Evolutionary conservation across 805 yeast species (phyloP), one percentile per base, ranked within the genome.

Genomic region (Naumovozyma baii): DNA sequence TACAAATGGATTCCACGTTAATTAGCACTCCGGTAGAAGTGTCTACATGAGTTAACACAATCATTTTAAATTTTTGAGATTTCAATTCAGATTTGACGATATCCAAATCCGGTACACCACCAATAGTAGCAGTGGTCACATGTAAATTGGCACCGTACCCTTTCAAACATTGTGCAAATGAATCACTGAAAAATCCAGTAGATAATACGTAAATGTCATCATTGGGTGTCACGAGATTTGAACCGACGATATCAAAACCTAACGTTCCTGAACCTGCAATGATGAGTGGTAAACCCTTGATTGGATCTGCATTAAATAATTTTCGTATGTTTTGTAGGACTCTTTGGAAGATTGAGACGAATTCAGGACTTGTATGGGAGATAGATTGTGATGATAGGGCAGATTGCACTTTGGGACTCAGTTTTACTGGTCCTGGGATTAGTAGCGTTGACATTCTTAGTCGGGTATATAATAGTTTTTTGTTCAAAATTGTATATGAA

Each of bases 21-120:
- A 79, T 68, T 31, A 87, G 74, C 32, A 90, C 95, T n/a, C 95
- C 94, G 28, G 96, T 86, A 2, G 96, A 86, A 34, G 97, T 92
- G 62, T 92, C 98, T 30, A 92, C 96, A 52, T 90, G 97, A 32
- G 96, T 90, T 53, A 88, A 73, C 36, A 95, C 85, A 51, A 90
- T 71, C 39, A 83, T 72, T 46, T 73, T 59, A 67, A 82, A 90
- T 44, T 67, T 62, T 38, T 70, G 68, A 7, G 61, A 40, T 42
- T 62, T 55, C 58, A 88, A 70, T 41, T 76, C 72, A 9, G 65
- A 57, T 56, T 78, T 81, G 33, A 88, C 65, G 36, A 66, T 60
- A 2, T 62, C 70, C 18, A 76, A 57, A 22, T 81, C 73, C 15
- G 84, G 84, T 28, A 70, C 71, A 42, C 72, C 81, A 41, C 96